Evolutionary conservation across 495 filamentous ascomycete species (phyloP).

Genomic region (Tuber umbilicatum): DNA sequence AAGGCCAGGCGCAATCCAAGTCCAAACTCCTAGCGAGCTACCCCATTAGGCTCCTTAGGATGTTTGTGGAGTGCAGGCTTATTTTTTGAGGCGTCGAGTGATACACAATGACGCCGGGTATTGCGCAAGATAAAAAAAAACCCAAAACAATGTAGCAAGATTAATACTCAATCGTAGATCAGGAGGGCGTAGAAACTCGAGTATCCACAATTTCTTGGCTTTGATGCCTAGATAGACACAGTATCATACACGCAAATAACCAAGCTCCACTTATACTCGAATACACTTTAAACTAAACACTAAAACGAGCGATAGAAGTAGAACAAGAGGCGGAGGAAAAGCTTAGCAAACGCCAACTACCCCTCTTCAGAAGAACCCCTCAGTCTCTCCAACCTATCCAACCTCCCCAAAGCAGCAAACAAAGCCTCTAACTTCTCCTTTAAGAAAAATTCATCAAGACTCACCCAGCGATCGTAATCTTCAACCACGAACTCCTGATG

Average conservation of each 20-base stretch:
- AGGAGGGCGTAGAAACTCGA: background rate
- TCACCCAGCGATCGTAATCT: background rate
- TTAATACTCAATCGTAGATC: background rate
- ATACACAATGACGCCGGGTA: background rate
- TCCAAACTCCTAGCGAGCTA: background rate
- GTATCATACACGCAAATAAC: background rate
- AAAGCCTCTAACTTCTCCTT: background rate
- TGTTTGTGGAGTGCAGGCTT: background rate
- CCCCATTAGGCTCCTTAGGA: background rate
- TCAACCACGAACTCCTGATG: background rate
- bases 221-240: background rate
- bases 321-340: background rate
- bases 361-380: background rate
- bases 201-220: background rate
- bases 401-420: background rate
- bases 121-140: background rate
- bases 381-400: background rate
- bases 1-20: background rate
- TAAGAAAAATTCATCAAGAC: background rate
- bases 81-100: background rate
- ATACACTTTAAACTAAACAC: background rate
- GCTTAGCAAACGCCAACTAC: background rate
- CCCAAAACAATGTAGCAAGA: background rate
- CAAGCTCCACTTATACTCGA: background rate
- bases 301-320: background rate